These are phyloP conservation scores for Claviceps sp. DNA, from an alignment of 2,329 filamentous ascomycete genomes.

Conservation along the genomic window DNA sequence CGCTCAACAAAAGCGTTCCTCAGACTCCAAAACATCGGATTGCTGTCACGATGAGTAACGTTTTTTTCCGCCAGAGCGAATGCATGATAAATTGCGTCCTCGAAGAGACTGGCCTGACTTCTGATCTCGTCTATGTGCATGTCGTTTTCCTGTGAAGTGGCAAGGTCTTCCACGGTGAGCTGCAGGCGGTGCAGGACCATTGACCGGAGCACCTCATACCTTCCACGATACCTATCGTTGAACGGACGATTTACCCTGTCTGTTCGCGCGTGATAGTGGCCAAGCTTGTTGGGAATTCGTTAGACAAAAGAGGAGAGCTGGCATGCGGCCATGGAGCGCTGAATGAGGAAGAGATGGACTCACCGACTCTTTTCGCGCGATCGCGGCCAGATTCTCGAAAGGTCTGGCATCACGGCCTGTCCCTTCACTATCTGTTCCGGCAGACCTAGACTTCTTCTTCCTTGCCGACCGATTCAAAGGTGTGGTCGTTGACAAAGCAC, in stretches of 20 bases:
- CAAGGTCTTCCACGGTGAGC: conserved; percentile 17
- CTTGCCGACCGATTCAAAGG: conserved; percentile 1
- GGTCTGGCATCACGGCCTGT: not conserved
- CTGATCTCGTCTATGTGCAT: conserved; percentile 27
- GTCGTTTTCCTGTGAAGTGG: conserved; percentile 13
- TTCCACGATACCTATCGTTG: conserved; percentile 13
- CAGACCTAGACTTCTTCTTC: not conserved
- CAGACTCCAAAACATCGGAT: conserved; percentile 44
- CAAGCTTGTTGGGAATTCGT: conserved; percentile 12
- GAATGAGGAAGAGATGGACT: conserved; percentile 2
- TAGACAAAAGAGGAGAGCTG: not conserved
- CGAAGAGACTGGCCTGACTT: conserved; percentile 32
- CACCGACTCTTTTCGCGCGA: conserved; percentile 14
- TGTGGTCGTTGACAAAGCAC: conserved; percentile 14
- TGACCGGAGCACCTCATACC: conserved; percentile 20
- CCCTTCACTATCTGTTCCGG: not conserved
- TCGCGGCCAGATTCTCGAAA: conserved; percentile 3
- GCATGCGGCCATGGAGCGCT: too few relatives aligned
- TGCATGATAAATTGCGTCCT: conserved; percentile 28
- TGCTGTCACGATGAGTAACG: conserved; percentile 25
- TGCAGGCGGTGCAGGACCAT: conserved; percentile 24
- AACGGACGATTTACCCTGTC: conserved; percentile 17
- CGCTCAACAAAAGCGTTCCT: conserved; percentile 44
- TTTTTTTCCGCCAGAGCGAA: conserved; percentile 30
- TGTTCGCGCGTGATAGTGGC: conserved; percentile 21